Evolutionary conservation across 2,329 filamentous ascomycete genomes (phyloP).

Genomic region (Clonostachys rhizophaga): DNA sequence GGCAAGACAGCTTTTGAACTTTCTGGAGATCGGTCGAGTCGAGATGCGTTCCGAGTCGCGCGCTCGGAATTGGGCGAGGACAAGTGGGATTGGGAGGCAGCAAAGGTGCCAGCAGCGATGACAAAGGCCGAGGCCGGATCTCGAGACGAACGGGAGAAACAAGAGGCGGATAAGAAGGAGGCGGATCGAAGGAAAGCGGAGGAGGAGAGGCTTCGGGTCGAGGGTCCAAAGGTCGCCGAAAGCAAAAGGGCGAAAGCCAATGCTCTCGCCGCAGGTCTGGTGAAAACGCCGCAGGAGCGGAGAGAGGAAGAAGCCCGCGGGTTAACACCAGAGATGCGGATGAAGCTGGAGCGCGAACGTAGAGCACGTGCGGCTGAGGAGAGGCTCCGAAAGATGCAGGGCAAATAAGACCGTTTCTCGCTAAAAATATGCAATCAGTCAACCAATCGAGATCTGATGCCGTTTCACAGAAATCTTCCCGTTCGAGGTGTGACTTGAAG

Average conservation of each 20-base stretch:
- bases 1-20: slow-evolving; percentile 86
- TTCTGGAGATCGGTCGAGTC: slow-evolving; percentile 76
- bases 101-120: slow-evolving; percentile 68
- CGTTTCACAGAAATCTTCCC: too few species aligned
- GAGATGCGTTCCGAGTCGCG: slow-evolving; percentile 88
- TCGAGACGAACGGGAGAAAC: slow-evolving; percentile 65
- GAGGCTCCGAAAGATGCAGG: slow-evolving; percentile 62
- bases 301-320: slow-evolving; percentile 81
- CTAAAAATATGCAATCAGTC: too few species aligned
- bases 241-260: slow-evolving; percentile 43
- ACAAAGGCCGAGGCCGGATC: slow-evolving; percentile 67
- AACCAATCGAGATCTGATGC: too few species aligned
- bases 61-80: slow-evolving; percentile 75
- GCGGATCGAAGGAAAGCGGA: slow-evolving; percentile 68
- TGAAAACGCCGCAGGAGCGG: slow-evolving; percentile 74
- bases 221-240: slow-evolving; percentile 54
- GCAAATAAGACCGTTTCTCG: neutral
- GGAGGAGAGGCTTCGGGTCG: slow-evolving; percentile 64
- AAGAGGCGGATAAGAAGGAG: slow-evolving; percentile 64
- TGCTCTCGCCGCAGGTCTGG: slow-evolving; percentile 45
- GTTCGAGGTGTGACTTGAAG: too few species aligned
- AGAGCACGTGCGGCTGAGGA: slow-evolving; percentile 90
- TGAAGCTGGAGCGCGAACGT: slow-evolving; percentile 80
- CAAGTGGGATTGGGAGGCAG: slow-evolving; percentile 73
- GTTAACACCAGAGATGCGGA: slow-evolving; percentile 81